Percentiles rank a stretch among this genome's conserved stretches.
phyloP scores from a whole-genome alignment of 495 filamentous ascomycete species.

The Venustampulla echinocandica region DNA sequence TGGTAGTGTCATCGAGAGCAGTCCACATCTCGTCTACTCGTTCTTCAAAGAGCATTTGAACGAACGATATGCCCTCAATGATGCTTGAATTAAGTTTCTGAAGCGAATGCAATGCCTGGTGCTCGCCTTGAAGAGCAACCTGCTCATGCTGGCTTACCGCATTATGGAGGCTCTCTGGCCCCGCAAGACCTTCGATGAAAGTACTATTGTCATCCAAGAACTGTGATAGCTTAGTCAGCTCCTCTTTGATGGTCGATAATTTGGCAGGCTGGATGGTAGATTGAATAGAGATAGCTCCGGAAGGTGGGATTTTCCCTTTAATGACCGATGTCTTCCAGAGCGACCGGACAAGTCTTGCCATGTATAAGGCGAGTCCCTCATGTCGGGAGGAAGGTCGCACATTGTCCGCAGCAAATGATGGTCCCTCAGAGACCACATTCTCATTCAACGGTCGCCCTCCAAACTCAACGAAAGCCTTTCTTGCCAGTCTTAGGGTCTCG shows the following conservation, averaged over 20 bases:
- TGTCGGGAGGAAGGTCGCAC: constrained; percentile 84
- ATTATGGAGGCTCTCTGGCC: constrained; percentile 67
- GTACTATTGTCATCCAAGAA: constrained; percentile 79
- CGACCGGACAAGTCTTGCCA: constrained; percentile 72
- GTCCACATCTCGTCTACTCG: constrained; percentile 77
- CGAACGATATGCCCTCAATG: constrained; percentile 93
- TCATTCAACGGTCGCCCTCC: constrained; percentile 80
- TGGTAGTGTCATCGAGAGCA: constrained; percentile 60
- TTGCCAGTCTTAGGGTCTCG: constrained; percentile 69
- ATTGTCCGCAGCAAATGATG: constrained; percentile 54
- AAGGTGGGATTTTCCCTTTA: constrained; percentile 29
- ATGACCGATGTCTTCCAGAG: constrained; percentile 68
- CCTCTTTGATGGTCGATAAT: constrained; percentile 65
- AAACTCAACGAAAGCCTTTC: constrained; percentile 79
- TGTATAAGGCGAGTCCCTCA: constrained; percentile 77
- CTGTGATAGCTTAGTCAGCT: constrained; percentile 63
- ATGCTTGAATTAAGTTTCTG: constrained; percentile 73
- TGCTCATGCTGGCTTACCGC: constrained; percentile 77
- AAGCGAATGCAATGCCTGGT: constrained; percentile 81
- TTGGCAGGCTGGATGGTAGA: constrained; percentile 56
- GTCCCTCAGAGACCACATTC: constrained; percentile 56
- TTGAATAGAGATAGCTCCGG: constrained; percentile 49
- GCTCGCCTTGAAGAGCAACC: constrained; percentile 80
- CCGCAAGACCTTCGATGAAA: constrained; percentile 86
- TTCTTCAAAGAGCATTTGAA: constrained; percentile 87